Evolutionary conservation across 805 yeast species (phyloP), one percentile per base, ranked within the genome.

Genomic region (Tetrapisispora iriomotensis): DNA sequence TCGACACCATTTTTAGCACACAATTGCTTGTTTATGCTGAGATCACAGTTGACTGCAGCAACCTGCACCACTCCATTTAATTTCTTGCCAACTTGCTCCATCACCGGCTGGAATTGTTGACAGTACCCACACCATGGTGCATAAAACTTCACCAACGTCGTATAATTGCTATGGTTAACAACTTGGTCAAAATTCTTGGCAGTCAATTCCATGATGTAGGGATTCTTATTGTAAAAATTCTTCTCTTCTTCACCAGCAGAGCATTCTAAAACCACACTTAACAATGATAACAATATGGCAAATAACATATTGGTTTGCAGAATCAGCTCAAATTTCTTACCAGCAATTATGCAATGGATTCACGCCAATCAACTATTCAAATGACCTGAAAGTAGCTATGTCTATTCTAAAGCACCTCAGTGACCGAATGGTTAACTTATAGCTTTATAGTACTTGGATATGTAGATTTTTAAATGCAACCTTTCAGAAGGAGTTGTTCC

Each of bases 81-180:
- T 22, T 64, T 58, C 37, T 72, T 74, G 6, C 83, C 94, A 12
- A 79, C 75, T 53, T 79, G 79, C 36, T 67, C 65, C 59, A 69
- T 81, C 2, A 75, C 75, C 3, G 82, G 79, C 42, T 77, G 74
- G 37, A 90, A 65, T 41, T 76, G 71, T 51, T 78, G 72, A 62
- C 98, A 90, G 61, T 90, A 86, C 5, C 96, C 96, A 66, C 98
- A 90, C 97, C 97, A 88, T 28, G 96, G 96, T 4, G 97, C 96
- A 60, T 82, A 88, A 61, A 88, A 88, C 64, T 87, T 87, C 18
- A 86, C 87, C 15, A 87, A 63, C 1, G 95, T 62, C 2, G 94
- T 82, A 51, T 85, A 82, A 55, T 86, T 86, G 2, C 94, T 69
- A 18, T 67, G 60, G 31, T 76, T 67, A 3, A 88, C 75, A 36